Evolutionary conservation across 2,329 filamentous ascomycete species (phyloP).

Genomic region (Calonectria ilicicola): DNA sequence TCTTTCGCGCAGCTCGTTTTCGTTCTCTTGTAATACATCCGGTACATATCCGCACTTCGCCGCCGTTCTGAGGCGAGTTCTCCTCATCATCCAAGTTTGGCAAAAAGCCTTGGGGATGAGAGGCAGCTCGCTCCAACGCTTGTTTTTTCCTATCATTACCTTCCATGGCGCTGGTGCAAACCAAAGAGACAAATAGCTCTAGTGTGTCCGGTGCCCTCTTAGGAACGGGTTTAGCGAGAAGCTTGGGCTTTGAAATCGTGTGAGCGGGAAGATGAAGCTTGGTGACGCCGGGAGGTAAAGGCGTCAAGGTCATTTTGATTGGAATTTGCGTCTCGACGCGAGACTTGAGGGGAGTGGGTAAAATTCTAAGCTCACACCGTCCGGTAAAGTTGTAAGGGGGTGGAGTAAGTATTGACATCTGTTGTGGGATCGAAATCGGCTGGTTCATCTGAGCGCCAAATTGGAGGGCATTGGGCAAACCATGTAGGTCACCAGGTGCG

Average conservation of each 20-base stretch:
- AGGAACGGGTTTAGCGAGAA: conserved; percentile 79
- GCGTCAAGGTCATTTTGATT: conserved; percentile 82
- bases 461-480: conserved; percentile 39
- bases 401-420: conserved; percentile 41
- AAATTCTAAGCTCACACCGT: conserved; percentile 65
- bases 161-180: conserved; percentile 93
- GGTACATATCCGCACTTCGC: conserved; percentile 90
- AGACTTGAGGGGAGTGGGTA: conserved; percentile 82
- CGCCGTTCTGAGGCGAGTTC: conserved; percentile 84
- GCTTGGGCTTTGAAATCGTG: conserved; percentile 94
- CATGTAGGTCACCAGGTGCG: conserved; percentile 38
- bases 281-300: conserved; percentile 80
- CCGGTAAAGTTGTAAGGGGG: conserved; percentile 47
- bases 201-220: conserved; percentile 78
- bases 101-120: conserved; percentile 52
- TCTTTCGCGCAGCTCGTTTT: conserved; percentile 92
- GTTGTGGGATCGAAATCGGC: conserved; percentile 46
- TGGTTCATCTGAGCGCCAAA: conserved; percentile 44
- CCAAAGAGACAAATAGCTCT: conserved; percentile 83
- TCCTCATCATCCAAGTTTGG: conserved; percentile 67
- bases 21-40: conserved; percentile 94
- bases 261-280: conserved; percentile 89
- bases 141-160: conserved; percentile 74
- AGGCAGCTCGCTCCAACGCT: conserved; percentile 71
- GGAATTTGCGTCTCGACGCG: conserved; percentile 97